Evolutionary conservation across 345 rosid genomes (phyloP), one percentile per base, ranked within the genome.

Genomic region (Syzygium aqueum): DNA sequence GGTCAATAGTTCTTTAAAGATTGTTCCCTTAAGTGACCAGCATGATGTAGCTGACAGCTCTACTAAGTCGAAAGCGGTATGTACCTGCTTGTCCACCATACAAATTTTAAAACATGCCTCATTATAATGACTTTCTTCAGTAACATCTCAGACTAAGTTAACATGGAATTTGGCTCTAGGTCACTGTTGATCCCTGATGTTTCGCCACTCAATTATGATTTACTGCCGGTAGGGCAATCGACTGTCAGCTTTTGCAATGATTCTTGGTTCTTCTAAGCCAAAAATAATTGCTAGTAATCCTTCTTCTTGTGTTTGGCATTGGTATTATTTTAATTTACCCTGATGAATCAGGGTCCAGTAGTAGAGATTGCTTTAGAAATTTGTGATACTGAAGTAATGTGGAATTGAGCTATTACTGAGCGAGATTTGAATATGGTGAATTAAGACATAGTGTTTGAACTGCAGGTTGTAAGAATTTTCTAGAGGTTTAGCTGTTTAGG

Each of bases 1-100:
- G 49, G 86, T 87, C 67, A 87, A 89, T 88, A 91, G 90, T 90
- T 91, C 94, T 23, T 53, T 50, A 80, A 53, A 56, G 54, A 52
- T 52, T 56, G 85, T 53, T 78, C 25, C 88, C 53, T 50, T 27
- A 9, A 78, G n/a, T 52, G 87, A 27, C 37, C 56, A 53, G 53
- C 53, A 16, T 53, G 50, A 63, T 1, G 59, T 37, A 33, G 27
- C 61, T 19, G 63, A 52, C 53, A 50, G 82, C 53, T 21, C 40
- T n/a, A 33, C 82, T 30, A 23, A 85, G 40, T 61, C 11, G 50
- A 50, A 65, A 85, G 83, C 65, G 87, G 87, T 85, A 85, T 85
- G 57, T 17, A 61, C 16, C 78, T 8, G 28, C 87, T 46, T 5
- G 7, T 73, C 40, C 25, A 73, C 49, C 49, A 17, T 73, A 33